Base-by-base conservation (phyloP, 352 stramenopile species). In the Phytophthora vignae region DNA sequence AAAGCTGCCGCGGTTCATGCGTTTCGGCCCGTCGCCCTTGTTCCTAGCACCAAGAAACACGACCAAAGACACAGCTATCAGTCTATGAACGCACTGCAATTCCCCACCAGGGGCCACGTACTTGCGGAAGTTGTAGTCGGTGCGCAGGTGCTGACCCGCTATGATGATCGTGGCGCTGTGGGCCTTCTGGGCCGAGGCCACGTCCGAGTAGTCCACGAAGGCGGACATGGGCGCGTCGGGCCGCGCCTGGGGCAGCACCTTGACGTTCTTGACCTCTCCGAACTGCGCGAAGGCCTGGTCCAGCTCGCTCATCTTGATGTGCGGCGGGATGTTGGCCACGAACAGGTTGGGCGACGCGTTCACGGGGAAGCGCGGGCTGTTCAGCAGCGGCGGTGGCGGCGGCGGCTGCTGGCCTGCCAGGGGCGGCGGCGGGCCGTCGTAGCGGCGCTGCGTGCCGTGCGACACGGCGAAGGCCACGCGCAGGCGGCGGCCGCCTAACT, bases 201-300 rank as follows among this genome's bases (percentile, higher is more conserved):
- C 62, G 25, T 88, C 75, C 4, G 71, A 64, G 57, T 83, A 91
- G 70, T 91, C 83, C 33, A 91, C 77, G 57, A 91, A 90, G 17
- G 81, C 84, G n/a, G 84, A 91, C 71, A 91, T 88, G 25, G 79
- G 76, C 15, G 69, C 60, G 62, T 87, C 84, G 9, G 75, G 77
- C 52, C 67, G 64, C 15, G 71, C 67, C 46, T 81, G 78, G 4
- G 84, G 84, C 46, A 91, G 71, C 38, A 91, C 76, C 68, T 90
- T 90, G 42, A 91, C 75, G 59, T 90, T 90, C 46, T 82, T 73
- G 50, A 91, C 84, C 76, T 81, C 73, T 53, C 84, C 84, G 64
- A 84, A 91, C 56, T 82, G 56, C 8, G 74, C 81, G 66, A 91
- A 91, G 49, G 80, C 85, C 29, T 79, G 69, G 27, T 89, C 79